Percentiles rank a stretch among this genome's conserved stretches.
These are phyloP conservation scores for Kwoniella sp. DNA, from an alignment of 768 basidiomycete species.

Conservation along the genomic window DNA sequence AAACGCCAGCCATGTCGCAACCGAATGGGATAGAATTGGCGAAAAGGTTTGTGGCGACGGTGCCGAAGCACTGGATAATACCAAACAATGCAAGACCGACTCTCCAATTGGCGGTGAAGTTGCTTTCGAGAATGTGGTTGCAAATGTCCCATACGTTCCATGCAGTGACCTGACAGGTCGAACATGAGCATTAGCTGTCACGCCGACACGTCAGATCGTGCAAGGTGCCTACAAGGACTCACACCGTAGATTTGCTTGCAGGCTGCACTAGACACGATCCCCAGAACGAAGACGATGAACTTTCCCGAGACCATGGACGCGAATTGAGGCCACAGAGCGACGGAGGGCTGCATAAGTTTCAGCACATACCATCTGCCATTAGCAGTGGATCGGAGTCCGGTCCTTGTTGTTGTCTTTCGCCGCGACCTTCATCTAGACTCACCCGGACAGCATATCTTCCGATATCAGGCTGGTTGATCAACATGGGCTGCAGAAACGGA, in stretches of 20 bases:
- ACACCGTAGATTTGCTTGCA: conserved; percentile 12
- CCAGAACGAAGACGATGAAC: conserved; percentile 12
- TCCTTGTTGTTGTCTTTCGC: no score
- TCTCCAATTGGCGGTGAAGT: conserved; percentile 59
- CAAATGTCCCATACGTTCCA: conserved; percentile 77
- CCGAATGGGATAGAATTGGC: conserved; percentile 43
- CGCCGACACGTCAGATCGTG: conserved; percentile 71
- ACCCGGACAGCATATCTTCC: conserved; percentile 10
- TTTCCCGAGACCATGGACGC: conserved; percentile 1
- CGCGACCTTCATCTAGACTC: background rate
- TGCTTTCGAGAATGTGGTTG: conserved; percentile 66
- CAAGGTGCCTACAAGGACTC: conserved; percentile 70
- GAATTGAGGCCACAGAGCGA: conserved; percentile 14
- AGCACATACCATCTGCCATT: no score
- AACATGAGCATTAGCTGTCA: no score
- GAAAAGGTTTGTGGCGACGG: conserved; percentile 31
- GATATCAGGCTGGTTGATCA: conserved; percentile 24
- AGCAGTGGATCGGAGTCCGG: no score
- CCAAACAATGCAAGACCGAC: conserved; percentile 26
- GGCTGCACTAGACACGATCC: conserved; percentile 12
- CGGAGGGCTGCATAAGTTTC: background rate
- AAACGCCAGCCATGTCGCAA: conserved; percentile 36
- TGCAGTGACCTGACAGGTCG: conserved; percentile 74
- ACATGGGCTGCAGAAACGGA: background rate
- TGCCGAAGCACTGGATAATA: conserved; percentile 30